These are phyloP conservation scores for Cutaneotrichosporon curvatum DNA, from an alignment of 1,284 basidiomycete genomes.

Conservation along the genomic window DNA sequence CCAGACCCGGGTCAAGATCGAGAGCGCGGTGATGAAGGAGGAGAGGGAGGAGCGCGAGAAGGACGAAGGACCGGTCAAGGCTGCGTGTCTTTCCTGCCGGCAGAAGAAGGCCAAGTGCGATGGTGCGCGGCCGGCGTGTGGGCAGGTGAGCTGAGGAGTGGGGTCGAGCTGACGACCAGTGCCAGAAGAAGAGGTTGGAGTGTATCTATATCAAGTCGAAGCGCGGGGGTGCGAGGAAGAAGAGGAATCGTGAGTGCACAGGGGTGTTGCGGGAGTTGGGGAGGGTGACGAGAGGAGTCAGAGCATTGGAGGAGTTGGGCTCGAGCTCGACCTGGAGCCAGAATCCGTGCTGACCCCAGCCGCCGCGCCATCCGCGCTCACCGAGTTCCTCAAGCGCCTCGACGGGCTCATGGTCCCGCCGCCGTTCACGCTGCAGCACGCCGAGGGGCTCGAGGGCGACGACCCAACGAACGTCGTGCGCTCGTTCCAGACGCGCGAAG, in stretches of 20 bases:
- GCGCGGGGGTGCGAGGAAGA: slow-evolving; percentile 42
- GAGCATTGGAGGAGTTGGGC: too few relatives aligned
- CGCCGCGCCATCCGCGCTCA: slow-evolving; percentile 33
- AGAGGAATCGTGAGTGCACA: slow-evolving; percentile 27
- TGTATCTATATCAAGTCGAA: slow-evolving; percentile 46
- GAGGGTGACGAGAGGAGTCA: background rate
- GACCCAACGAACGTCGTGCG: slow-evolving; percentile 37
- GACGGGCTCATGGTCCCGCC: slow-evolving; percentile 33
- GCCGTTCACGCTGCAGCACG: slow-evolving; percentile 19
- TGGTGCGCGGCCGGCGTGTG: slow-evolving; percentile 41
- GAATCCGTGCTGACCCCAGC: slow-evolving; percentile 13
- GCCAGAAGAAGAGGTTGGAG: slow-evolving; percentile 35
- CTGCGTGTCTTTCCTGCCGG: slow-evolving; percentile 45
- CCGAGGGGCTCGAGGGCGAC: slow-evolving; percentile 17
- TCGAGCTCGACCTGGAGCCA: too few relatives aligned
- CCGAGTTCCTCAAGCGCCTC: slow-evolving; percentile 40
- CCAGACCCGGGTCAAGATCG: too few relatives aligned
- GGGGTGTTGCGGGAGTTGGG: too few relatives aligned
- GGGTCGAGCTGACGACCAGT: slow-evolving; percentile 21
- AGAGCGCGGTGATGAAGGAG: background rate
- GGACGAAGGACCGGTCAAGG: slow-evolving; percentile 30
- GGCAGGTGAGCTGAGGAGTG: slow-evolving; percentile 30
- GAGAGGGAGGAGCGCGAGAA: slow-evolving; percentile 2
- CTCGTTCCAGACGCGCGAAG: slow-evolving; percentile 28
- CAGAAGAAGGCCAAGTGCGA: slow-evolving; percentile 46